These are phyloP conservation scores for Paratinospora sagittata DNA, from an alignment of 164 flowering plant species.

Conservation along the genomic window DNA sequence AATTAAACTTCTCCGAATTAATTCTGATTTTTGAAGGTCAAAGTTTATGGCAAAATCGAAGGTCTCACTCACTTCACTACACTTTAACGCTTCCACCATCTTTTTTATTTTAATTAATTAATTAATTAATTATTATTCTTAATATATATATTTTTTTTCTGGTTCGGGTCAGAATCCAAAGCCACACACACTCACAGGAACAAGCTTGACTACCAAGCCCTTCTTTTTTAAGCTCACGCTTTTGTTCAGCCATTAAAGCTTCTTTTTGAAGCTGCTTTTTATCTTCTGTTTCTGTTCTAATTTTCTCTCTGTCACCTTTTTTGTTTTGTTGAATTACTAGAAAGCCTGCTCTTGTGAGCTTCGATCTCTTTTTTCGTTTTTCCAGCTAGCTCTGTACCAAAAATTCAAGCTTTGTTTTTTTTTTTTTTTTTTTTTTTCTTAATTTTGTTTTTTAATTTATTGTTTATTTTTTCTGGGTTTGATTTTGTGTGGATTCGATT, in stretches of 20 bases:
- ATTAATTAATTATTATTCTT: too few species aligned
- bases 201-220: not conserved
- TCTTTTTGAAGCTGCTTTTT: not conserved
- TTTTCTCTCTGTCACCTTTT: slow-evolving; percentile 12
- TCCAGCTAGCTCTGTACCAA: not conserved
- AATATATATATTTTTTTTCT: not conserved
- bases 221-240: not conserved
- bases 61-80: not conserved
- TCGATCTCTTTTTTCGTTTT: not conserved
- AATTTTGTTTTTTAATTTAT: not conserved
- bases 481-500: not conserved
- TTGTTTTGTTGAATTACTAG: not conserved
- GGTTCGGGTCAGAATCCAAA: slow-evolving; percentile 25
- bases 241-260: slow-evolving; percentile 16
- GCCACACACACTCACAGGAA: not conserved
- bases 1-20: too few species aligned
- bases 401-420: not conserved
- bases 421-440: not conserved
- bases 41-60: too few species aligned
- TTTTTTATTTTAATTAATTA: not conserved
- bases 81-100: not conserved
- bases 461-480: not conserved
- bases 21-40: too few species aligned
- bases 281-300: not conserved
- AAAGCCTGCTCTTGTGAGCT: not conserved